Evolutionary conservation across 106 monocot species (phyloP).

Genomic region (Acanthochlamys bracteata): DNA sequence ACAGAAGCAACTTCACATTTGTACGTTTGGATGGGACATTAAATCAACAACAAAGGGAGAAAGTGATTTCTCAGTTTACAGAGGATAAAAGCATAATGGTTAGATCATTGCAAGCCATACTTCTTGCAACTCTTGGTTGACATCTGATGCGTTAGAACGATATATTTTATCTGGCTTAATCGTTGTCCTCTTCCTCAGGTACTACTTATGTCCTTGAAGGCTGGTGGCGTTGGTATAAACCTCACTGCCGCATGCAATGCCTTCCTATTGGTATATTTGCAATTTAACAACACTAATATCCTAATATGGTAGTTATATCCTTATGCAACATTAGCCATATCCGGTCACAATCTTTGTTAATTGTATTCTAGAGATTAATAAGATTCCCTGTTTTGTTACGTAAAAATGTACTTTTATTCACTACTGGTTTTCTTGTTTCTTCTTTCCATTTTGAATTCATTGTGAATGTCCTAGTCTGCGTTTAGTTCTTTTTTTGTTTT

Average conservation of each 20-base stretch:
- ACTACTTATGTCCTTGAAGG: constrained; percentile 84
- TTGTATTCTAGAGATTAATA: too few species aligned
- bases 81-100: constrained; percentile 70
- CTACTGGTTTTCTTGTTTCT: too few species aligned
- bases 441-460: too few species aligned
- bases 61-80: constrained; percentile 63
- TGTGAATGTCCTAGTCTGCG: too few species aligned
- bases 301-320: too few species aligned
- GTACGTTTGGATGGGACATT: constrained; percentile 87
- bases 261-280: constrained; percentile 88
- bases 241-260: constrained; percentile 96
- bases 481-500: too few species aligned
- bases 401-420: too few species aligned
- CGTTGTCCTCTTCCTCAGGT: constrained; percentile 28
- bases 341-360: too few species aligned
- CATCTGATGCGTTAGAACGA: not conserved
- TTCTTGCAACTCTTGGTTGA: not conserved
- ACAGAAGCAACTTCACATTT: constrained; percentile 57
- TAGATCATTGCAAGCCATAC: not conserved
- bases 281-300: too few species aligned
- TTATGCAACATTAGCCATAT: too few species aligned
- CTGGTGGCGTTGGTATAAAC: constrained; percentile 97
- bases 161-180: not conserved
- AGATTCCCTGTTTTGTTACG: too few species aligned
- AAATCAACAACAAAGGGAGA: constrained; percentile 81